A percentile compares a stretch with the other conserved stretches of the same genome.
phyloP scores from a whole-genome alignment of 1,284 basidiomycete genomes.

The Xerocomus minutiporus region DNA sequence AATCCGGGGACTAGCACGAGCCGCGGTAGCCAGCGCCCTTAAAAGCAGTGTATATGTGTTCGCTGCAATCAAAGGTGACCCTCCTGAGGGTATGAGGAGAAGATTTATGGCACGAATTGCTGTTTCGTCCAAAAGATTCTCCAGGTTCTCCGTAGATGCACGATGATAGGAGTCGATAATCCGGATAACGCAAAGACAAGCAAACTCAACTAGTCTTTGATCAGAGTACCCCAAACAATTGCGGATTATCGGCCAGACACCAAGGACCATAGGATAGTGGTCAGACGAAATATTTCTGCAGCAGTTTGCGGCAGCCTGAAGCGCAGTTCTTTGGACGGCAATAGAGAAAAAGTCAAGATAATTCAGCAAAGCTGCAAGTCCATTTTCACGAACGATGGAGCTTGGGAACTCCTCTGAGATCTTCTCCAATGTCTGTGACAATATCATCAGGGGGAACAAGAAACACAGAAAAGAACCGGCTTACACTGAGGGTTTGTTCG shows the following conservation, averaged over 20 bases:
- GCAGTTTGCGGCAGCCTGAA: slow-evolving; percentile 95
- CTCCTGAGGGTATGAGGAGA: slow-evolving; percentile 81
- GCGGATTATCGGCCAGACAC: slow-evolving; percentile 88
- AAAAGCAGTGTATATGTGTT: slow-evolving; percentile 88
- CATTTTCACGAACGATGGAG: slow-evolving; percentile 90
- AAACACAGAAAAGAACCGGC: slow-evolving; percentile 34
- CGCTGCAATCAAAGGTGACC: slow-evolving; percentile 76
- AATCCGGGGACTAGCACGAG: slow-evolving; percentile 82
- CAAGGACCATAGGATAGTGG: slow-evolving; percentile 81
- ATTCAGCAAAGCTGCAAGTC: slow-evolving; percentile 84
- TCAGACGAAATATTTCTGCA: slow-evolving; percentile 87
- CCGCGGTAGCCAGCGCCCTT: slow-evolving; percentile 80
- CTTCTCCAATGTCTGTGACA: slow-evolving; percentile 85
- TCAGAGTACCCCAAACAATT: slow-evolving; percentile 89
- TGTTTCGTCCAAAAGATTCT: slow-evolving; percentile 78
- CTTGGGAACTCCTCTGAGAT: slow-evolving; percentile 94
- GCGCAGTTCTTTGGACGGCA: slow-evolving; percentile 89
- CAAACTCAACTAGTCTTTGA: slow-evolving; percentile 90
- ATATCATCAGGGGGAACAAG: slow-evolving; percentile 19
- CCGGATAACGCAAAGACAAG: slow-evolving; percentile 88
- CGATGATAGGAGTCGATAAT: slow-evolving; percentile 89
- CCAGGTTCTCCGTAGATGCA: slow-evolving; percentile 77
- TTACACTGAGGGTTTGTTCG: slow-evolving; percentile 91
- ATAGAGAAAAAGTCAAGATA: slow-evolving; percentile 97
- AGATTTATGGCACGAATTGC: slow-evolving; percentile 81